A percentile compares a stretch with the other conserved stretches of the same genome.
Evolutionary conservation across 805 yeast species (phyloP).

Genomic region (Cyberlindnera americana): DNA sequence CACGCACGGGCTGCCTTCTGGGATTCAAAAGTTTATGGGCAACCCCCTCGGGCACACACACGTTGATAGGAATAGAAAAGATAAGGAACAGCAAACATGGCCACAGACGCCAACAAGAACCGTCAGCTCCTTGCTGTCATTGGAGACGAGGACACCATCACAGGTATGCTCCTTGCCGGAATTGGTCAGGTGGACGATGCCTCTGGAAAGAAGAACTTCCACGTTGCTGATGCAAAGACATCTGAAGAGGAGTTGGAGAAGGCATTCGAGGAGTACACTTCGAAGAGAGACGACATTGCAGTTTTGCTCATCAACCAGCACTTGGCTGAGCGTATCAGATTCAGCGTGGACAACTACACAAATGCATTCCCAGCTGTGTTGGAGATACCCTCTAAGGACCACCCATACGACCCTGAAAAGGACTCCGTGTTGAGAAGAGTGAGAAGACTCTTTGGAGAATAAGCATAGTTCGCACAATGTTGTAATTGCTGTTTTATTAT

Average conservation of each 20-base stretch:
- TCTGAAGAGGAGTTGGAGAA: slow-evolving; percentile 68
- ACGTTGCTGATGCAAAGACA: slow-evolving; percentile 74
- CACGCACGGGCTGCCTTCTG: too few relatives aligned
- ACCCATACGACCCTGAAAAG: slow-evolving; percentile 96
- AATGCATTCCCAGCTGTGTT: slow-evolving; percentile 94
- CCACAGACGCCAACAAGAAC: slow-evolving; percentile 42
- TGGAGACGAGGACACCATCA: slow-evolving; percentile 97
- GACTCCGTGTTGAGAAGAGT: slow-evolving; percentile 94
- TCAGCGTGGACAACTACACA: slow-evolving; percentile 75
- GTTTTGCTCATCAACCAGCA: slow-evolving; percentile 91
- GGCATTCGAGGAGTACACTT: slow-evolving; percentile 73
- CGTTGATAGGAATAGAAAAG: background rate
- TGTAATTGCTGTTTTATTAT: background rate
- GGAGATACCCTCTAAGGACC: slow-evolving; percentile 97
- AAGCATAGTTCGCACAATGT: slow-evolving; percentile 14
- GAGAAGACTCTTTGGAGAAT: slow-evolving; percentile 92
- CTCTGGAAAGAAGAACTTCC: slow-evolving; percentile 70
- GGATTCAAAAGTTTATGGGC: too few relatives aligned
- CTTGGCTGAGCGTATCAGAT: slow-evolving; percentile 85
- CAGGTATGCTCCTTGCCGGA: slow-evolving; percentile 94
- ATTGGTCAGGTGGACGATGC: slow-evolving; percentile 73
- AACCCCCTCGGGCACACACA: too few relatives aligned
- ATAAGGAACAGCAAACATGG: background rate
- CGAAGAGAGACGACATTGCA: slow-evolving; percentile 82
- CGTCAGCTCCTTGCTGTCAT: slow-evolving; percentile 87